phyloP scores from a whole-genome alignment of 1,284 basidiomycete species.

The Sporisorium iseilematis-ciliati region DNA sequence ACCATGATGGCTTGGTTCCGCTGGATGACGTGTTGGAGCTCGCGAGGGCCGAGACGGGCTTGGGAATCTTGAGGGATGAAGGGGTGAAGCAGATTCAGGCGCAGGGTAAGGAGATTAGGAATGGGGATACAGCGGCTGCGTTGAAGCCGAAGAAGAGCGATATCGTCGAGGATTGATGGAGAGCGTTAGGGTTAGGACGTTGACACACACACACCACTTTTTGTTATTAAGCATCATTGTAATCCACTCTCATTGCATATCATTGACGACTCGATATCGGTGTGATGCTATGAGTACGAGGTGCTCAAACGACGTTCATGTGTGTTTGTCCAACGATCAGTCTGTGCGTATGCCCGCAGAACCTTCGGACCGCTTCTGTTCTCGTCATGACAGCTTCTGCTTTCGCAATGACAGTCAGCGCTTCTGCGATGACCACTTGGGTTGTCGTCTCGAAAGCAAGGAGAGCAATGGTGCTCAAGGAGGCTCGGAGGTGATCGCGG shows the following conservation, averaged over 20 bases:
- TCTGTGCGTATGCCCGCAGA: no score
- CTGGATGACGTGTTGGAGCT: constrained; percentile 70
- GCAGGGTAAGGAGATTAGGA: constrained; percentile 52
- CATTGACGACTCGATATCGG: not conserved
- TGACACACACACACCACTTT: constrained; percentile 11
- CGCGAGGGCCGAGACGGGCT: constrained; percentile 68
- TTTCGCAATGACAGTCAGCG: no score
- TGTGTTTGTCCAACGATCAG: no score
- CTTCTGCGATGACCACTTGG: no score
- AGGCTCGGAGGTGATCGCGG: no score
- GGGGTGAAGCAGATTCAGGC: constrained; percentile 58
- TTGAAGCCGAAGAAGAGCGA: constrained; percentile 63
- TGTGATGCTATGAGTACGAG: not conserved
- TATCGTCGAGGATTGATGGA: constrained; percentile 49
- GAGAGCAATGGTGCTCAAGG: no score
- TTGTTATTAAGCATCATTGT: not conserved
- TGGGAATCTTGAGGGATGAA: constrained; percentile 67
- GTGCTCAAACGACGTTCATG: not conserved
- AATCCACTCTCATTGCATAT: constrained; percentile 1
- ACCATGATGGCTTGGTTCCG: constrained; percentile 90
- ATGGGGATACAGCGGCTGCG: constrained; percentile 8
- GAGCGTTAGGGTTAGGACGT: no score
- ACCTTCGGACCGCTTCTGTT: no score
- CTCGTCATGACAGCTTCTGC: no score
- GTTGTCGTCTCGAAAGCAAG: no score